Base-by-base conservation (phyloP, 169 alveolate species). In the Cryptosporidium meleagridis region DNA sequence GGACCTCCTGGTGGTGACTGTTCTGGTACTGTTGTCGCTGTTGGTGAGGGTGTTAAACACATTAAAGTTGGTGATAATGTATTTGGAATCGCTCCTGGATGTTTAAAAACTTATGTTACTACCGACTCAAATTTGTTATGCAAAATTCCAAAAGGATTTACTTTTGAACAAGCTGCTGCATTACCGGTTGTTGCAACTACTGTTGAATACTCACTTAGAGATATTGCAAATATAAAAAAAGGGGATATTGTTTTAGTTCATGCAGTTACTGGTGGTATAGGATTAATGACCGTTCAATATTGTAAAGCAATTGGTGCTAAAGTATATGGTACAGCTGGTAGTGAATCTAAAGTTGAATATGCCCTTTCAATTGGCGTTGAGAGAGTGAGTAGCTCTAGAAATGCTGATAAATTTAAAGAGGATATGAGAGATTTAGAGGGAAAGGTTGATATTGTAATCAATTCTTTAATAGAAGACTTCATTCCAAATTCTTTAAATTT, bases 211-310 rank as follows among this genome's bases (percentile, higher is more conserved):
- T 37, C 69, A 45, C 29, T 85, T 26, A 85, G 53, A 85, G 39
- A 69, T 59, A 6, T 85, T 26, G 5, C 8, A 3, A 70, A 85
- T 41, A 44, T 85, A n/a, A 85, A 69, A 21, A 51, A 44, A 37
- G 91, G 91, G 1, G 91, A 85, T 67, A 29, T 29, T 52, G 75
- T 85, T 1, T 18, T 85, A 12, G 48, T 85, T 23, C 91, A 85
- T 73, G 91, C 91, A 6, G 91, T 80, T 14, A 68, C 91, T 3
- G 91, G 91, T 6, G 91, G 91, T 4, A 68, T 85, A 10, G 91
- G 91, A 39, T 35, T 85, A 26, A 75, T 62, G 39, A 75, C 75
- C 5, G 86, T 85, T 23, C 59, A 70, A 68, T 85, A 85, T 44
- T 85, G 91, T 51, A 37, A 55, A 59, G 14, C 65, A 23, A 12